Conservation (phyloP, 2,329 filamentous ascomycete genomes). For the Aspergillus aculeatinus region DNA sequence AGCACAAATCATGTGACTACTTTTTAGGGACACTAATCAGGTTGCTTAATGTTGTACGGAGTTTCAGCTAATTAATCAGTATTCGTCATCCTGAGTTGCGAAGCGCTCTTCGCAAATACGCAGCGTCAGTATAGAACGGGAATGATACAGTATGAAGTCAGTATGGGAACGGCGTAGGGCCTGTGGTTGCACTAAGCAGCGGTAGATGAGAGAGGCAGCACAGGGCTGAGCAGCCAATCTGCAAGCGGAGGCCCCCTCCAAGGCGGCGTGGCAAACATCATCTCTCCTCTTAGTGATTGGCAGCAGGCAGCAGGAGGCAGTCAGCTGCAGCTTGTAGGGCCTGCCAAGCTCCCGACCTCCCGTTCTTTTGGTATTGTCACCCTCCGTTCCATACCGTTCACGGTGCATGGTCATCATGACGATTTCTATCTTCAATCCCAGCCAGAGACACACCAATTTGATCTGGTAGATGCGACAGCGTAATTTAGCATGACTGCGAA, state of each 20-base stretch:
- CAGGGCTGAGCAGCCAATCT: conserved; percentile 15
- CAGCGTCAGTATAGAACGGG: no score
- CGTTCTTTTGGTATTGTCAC: neutral
- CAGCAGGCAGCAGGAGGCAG: neutral
- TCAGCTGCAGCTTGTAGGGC: conserved; percentile 17
- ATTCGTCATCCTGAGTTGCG: no score
- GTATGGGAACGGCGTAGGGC: no score
- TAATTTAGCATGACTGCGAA: neutral
- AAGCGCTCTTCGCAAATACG: no score
- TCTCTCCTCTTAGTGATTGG: conserved; percentile 9
- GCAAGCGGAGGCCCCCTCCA: neutral
- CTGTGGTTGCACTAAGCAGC: no score
- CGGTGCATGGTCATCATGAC: neutral
- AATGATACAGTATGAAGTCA: no score
- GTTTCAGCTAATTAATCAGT: no score
- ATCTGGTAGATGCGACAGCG: neutral
- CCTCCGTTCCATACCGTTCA: neutral
- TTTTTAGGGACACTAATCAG: no score
- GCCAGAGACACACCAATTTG: neutral
- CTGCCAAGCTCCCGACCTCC: conserved; percentile 11
- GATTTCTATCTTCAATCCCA: neutral
- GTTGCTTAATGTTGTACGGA: no score
- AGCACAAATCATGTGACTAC: no score
- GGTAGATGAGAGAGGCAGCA: neutral
- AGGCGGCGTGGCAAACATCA: neutral